Evolutionary conservation across 768 basidiomycete species (phyloP).

Genomic region (Pleurotus djamor): DNA sequence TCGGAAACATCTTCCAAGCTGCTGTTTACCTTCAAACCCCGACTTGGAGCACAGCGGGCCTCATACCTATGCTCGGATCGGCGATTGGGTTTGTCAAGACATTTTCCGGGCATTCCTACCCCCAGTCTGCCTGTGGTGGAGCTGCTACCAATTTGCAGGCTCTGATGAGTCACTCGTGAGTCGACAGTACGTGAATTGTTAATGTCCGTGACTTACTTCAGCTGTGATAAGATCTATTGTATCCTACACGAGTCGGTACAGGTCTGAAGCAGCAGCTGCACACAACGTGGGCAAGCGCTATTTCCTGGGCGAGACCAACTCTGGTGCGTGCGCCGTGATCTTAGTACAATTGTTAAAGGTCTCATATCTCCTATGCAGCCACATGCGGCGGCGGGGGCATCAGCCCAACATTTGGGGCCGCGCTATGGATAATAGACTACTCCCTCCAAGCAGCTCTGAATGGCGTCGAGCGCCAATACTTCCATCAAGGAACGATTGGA

Average conservation of each 20-base stretch:
- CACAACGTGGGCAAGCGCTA: constrained; percentile 27
- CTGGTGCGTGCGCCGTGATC: constrained; percentile 17
- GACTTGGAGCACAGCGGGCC: constrained; percentile 25
- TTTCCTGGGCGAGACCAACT: constrained; percentile 39
- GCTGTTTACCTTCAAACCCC: constrained; percentile 23
- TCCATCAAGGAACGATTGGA: constrained; percentile 38
- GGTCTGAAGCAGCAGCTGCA: constrained; percentile 27
- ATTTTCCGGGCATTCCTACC: constrained; percentile 33
- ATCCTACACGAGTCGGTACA: constrained; percentile 27
- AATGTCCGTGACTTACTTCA: constrained; percentile 4
- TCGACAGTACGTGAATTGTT: not conserved
- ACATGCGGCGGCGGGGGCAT: constrained; percentile 40
- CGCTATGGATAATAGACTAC: constrained; percentile 38
- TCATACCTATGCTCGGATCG: constrained; percentile 24
- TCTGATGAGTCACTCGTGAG: constrained; percentile 33
- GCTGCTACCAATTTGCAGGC: constrained; percentile 28
- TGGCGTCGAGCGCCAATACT: constrained; percentile 33
- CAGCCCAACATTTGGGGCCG: constrained; percentile 36
- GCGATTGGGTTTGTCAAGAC: constrained; percentile 23
- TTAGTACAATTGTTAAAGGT: not conserved
- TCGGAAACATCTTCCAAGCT: constrained; percentile 32
- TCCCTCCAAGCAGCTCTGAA: constrained; percentile 32
- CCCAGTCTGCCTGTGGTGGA: constrained; percentile 32
- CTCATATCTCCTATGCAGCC: constrained; percentile 16
- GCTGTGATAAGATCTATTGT: constrained; percentile 25